These are phyloP conservation scores for Carex scoparia DNA, from an alignment of 176 grass and related monocot genomes.

Conservation along the genomic window DNA sequence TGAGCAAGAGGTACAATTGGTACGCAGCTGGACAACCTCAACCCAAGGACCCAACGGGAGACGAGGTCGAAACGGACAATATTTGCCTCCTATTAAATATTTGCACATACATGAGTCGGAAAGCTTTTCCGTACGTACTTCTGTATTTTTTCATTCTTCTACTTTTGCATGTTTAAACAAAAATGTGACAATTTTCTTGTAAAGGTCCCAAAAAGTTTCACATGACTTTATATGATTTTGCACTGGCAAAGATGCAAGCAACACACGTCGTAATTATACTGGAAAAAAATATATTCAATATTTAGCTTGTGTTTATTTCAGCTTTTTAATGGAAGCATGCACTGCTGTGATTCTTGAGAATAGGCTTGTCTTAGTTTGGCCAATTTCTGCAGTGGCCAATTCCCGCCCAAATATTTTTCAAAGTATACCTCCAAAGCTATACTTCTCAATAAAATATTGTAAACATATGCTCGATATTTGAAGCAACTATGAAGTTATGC, in stretches of 20 bases:
- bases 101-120: conserved; percentile 89
- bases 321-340: not conserved
- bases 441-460: too few species aligned
- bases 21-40: conserved; percentile 56
- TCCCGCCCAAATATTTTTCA: too few species aligned
- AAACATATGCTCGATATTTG: too few species aligned
- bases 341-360: not conserved
- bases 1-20: conserved; percentile 79
- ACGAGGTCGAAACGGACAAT: conserved; percentile 63
- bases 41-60: conserved; percentile 56
- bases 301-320: not conserved
- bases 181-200: too few species aligned
- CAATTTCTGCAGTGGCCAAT: not conserved
- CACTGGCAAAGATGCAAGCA: not conserved
- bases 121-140: conserved; percentile 79
- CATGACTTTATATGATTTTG: not conserved
- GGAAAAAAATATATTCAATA: not conserved
- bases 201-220: not conserved
- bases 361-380: not conserved
- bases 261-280: not conserved
- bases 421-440: too few species aligned
- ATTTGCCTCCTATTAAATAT: conserved; percentile 64
- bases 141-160: not conserved
- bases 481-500: too few species aligned
- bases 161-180: not conserved